Conservation (phyloP, 306 rosid genomes). For the Acacia crassicarpa region DNA sequence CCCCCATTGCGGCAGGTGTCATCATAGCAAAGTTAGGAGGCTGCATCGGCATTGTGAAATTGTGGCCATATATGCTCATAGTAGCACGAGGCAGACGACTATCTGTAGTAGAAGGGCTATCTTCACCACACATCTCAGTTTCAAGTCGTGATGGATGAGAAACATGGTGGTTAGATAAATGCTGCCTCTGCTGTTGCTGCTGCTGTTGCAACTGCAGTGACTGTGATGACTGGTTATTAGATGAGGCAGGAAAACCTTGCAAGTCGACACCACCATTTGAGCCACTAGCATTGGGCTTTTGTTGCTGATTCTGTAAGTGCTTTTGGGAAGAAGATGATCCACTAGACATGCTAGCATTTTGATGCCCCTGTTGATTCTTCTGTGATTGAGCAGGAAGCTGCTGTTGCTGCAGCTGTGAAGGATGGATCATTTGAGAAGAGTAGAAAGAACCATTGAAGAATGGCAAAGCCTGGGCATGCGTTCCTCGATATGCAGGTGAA, state of each 20-base stretch:
- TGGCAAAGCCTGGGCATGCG: conserved; percentile 76
- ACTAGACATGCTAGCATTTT: conserved; percentile 62
- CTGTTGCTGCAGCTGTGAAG: conserved; percentile 78
- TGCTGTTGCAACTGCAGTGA: conserved; percentile 32
- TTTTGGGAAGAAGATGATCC: conserved; percentile 87
- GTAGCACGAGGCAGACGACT: conserved; percentile 60
- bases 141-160: conserved; percentile 32
- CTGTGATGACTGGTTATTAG: conserved; percentile 61
- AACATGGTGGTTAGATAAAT: conserved; percentile 41
- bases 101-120: conserved; percentile 86
- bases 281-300: conserved; percentile 53
- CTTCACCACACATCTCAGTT: conserved; percentile 73
- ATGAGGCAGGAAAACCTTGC: conserved; percentile 73
- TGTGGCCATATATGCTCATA: conserved; percentile 72
- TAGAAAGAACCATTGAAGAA: conserved; percentile 86
- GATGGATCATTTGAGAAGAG: conserved; percentile 81
- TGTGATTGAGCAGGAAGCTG: conserved; percentile 61
- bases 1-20: conserved; percentile 59
- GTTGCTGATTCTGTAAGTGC: conserved; percentile 84
- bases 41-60: conserved; percentile 73
- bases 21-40: conserved; percentile 69
- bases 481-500: conserved; percentile 81
- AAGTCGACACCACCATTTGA: conserved; percentile 48
- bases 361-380: conserved; percentile 74
- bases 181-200: conserved; percentile 51